phyloP scores from a whole-genome alignment of 176 grass and related monocot species.

The Raddia guianensis region DNA sequence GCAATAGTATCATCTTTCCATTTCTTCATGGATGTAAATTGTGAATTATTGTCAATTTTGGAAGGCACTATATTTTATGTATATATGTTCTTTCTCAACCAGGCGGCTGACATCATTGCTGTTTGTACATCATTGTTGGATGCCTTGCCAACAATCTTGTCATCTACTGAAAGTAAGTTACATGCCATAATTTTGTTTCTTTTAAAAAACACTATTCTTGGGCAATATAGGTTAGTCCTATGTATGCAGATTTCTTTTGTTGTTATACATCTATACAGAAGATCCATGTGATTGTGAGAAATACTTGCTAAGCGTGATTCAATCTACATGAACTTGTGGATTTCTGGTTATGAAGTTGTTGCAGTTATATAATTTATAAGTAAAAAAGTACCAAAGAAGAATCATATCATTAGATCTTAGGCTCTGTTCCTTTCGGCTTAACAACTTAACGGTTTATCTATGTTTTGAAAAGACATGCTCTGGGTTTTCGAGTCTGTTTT shows the following conservation, averaged over 20 bases:
- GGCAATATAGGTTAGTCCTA: constrained; percentile 19
- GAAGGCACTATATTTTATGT: constrained; percentile 22
- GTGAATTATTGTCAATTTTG: not conserved
- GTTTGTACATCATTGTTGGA: constrained; percentile 81
- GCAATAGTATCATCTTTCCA: not conserved
- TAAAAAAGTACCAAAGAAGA: not conserved
- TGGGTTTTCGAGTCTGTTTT: no score
- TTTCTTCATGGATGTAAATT: constrained; percentile 13
- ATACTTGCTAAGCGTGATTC: not conserved
- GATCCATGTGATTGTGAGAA: constrained; percentile 12
- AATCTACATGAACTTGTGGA: not conserved
- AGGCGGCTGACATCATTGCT: constrained; percentile 82
- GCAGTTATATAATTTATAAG: not conserved
- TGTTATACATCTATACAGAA: constrained; percentile 1
- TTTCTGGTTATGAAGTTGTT: not conserved
- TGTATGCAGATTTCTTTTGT: constrained; percentile 4
- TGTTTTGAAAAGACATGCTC: no score
- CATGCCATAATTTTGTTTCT: not conserved
- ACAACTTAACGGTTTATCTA: no score
- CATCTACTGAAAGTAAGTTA: constrained; percentile 54
- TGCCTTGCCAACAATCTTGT: constrained; percentile 53
- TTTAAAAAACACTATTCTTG: not conserved
- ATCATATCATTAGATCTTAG: not conserved
- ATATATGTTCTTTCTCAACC: constrained; percentile 31
- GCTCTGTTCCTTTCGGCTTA: no score